Evolutionary conservation across 73 alveolate genomes (phyloP).

Genomic region (Paramecium sexaurelia): DNA sequence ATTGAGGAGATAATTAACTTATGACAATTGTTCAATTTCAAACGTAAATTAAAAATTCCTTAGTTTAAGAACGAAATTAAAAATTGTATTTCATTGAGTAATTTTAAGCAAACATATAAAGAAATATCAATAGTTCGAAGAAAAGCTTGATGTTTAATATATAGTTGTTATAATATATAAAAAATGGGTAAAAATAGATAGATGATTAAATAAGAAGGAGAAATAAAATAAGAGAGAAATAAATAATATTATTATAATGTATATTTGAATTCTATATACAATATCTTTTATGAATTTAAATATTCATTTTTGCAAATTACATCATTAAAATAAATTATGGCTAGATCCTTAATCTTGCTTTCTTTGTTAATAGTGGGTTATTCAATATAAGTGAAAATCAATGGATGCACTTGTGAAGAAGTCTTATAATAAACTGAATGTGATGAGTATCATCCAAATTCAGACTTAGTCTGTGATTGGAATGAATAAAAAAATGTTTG

Average conservation of each 20-base stretch:
- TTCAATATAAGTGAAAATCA: neutral
- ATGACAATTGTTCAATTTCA: too few relatives aligned
- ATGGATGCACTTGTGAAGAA: slow-evolving; percentile 8
- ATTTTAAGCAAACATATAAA: too few relatives aligned
- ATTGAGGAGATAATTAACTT: too few relatives aligned
- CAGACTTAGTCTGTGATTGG: neutral
- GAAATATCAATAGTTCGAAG: too few relatives aligned
- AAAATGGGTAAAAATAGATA: too few relatives aligned
- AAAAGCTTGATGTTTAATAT: too few relatives aligned
- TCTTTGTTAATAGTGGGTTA: neutral
- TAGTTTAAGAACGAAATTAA: too few relatives aligned
- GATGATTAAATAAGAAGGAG: neutral
- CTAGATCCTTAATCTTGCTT: neutral
- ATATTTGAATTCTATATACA: neutral
- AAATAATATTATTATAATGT: neutral
- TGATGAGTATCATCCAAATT: neutral
- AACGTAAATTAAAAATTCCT: too few relatives aligned
- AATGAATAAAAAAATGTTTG: neutral
- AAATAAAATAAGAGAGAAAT: neutral
- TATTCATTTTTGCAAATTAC: neutral
- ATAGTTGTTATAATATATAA: too few relatives aligned
- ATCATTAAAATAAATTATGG: slow-evolving; percentile 13
- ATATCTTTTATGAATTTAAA: neutral
- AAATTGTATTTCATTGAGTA: too few relatives aligned
- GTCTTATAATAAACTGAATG: neutral